Base-by-base conservation (phyloP, 192 early-diverging fungal species). In the Geranomyces variabilis region DNA sequence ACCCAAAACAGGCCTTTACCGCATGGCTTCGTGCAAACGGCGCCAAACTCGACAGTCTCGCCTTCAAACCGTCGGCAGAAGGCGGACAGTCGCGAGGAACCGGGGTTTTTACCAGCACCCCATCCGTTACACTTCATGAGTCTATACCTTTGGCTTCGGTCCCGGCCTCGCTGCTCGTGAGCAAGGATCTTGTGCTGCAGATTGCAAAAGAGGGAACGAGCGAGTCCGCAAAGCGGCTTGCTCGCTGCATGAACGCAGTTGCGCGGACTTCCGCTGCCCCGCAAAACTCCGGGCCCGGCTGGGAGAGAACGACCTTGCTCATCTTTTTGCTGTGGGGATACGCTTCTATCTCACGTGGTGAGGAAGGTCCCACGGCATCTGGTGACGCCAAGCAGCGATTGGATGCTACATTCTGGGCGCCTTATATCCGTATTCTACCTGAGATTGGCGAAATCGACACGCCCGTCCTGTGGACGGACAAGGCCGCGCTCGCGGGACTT, bases 341-440 rank as follows among this genome's bases (percentile, higher is more conserved):
- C 21, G 21, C 58, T 19, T 53, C 51, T 4, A 3, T 22, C 14
- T 9, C 19, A 24, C 45, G 3, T 3, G 48, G 44, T 10, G n/a
- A 2, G 21, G 44, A 75, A 60, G 8, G 6, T 31, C 2, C 17
- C 17, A 17, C 7, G 31, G 58, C 5, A 60, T 17, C 7, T 7
- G 22, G n/a, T 21, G 31, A 14, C 7, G 47, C 17, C 22, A 57
- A 69, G 17, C 14, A 19, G 31, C 22, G 31, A 19, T 65, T 46
- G 13, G 74, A 67, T 0, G 55, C 45, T 7, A n/a, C 17, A 21
- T 45, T 78, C 3, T 88, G 84, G 80, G 43, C 70, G 34, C 73
- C 79, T 10, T 92, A 92, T 49, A 77, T 88, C n/a, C 69, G 79
- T 15, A 81, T 80, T 10, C 73, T 92, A 43, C 90, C 90, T 1